Evolutionary conservation across 306 rosid species (phyloP).

Genomic region (Prosopis cineraria): DNA sequence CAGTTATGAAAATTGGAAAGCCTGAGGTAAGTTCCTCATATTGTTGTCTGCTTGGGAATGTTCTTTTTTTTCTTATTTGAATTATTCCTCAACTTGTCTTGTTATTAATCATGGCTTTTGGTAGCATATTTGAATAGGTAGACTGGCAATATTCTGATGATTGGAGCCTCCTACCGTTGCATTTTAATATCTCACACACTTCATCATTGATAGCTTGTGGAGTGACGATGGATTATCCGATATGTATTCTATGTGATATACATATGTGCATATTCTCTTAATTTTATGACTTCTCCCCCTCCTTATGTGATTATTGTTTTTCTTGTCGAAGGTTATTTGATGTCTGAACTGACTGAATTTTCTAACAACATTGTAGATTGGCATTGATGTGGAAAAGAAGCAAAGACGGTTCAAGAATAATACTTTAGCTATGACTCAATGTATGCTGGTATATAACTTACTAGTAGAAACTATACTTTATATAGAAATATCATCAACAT

Average conservation of each 20-base stretch:
- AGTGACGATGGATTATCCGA: slow-evolving; percentile 64
- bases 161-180: slow-evolving; percentile 70
- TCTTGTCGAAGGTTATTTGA: slow-evolving; percentile 15
- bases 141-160: slow-evolving; percentile 60
- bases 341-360: slow-evolving; percentile 33
- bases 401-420: slow-evolving; percentile 67
- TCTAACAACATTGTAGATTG: slow-evolving; percentile 57
- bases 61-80: slow-evolving; percentile 21
- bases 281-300: background rate
- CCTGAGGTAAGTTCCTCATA: slow-evolving; percentile 70
- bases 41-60: background rate
- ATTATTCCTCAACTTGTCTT: slow-evolving; percentile 17
- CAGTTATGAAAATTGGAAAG: slow-evolving; percentile 71
- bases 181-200: slow-evolving; percentile 90
- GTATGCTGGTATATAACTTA: too few relatives aligned
- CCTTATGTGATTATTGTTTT: slow-evolving; percentile 10
- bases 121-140: slow-evolving; percentile 52
- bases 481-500: background rate
- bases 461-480: too few relatives aligned
- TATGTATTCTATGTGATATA: slow-evolving; percentile 45
- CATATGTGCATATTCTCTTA: background rate
- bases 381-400: slow-evolving; percentile 90
- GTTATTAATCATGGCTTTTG: slow-evolving; percentile 25
- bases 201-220: slow-evolving; percentile 92
- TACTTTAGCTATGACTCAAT: too few relatives aligned